Conservation (phyloP, 2,329 filamentous ascomycete genomes). For the Whalleya microplaca region DNA sequence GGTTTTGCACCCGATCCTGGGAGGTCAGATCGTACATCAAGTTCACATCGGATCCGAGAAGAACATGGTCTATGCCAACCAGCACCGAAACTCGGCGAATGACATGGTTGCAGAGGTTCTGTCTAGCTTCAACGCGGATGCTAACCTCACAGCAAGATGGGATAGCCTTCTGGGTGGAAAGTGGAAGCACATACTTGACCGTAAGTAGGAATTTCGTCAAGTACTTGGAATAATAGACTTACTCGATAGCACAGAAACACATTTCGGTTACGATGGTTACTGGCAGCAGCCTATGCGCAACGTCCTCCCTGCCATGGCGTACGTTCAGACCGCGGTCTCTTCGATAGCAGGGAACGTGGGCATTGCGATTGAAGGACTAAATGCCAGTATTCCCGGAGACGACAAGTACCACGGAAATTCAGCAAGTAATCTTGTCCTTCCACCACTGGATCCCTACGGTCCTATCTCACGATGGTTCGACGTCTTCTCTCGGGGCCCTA, state of each 20-base stretch:
- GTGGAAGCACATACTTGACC: constrained; percentile 66
- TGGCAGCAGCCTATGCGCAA: constrained; percentile 78
- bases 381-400: constrained; percentile 70
- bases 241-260: constrained; percentile 45
- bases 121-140: constrained; percentile 59
- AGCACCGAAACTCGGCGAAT: constrained; percentile 57
- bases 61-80: constrained; percentile 55
- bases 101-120: constrained; percentile 55
- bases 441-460: constrained; percentile 62
- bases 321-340: constrained; percentile 60
- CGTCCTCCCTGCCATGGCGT: constrained; percentile 62
- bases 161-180: constrained; percentile 63
- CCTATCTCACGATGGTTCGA: constrained; percentile 62
- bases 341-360: constrained; percentile 66
- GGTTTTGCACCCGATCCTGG: constrained; percentile 61
- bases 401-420: constrained; percentile 63
- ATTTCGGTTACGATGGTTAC: constrained; percentile 57
- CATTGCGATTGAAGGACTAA: constrained; percentile 65
- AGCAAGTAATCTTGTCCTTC: constrained; percentile 56
- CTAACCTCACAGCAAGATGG: constrained; percentile 59
- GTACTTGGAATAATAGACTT: neutral
- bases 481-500: constrained; percentile 62
- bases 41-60: constrained; percentile 52
- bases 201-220: constrained; percentile 36
- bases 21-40: constrained; percentile 58